phyloP scores from a whole-genome alignment of 306 rosid species.

The Vigna radiata region DNA sequence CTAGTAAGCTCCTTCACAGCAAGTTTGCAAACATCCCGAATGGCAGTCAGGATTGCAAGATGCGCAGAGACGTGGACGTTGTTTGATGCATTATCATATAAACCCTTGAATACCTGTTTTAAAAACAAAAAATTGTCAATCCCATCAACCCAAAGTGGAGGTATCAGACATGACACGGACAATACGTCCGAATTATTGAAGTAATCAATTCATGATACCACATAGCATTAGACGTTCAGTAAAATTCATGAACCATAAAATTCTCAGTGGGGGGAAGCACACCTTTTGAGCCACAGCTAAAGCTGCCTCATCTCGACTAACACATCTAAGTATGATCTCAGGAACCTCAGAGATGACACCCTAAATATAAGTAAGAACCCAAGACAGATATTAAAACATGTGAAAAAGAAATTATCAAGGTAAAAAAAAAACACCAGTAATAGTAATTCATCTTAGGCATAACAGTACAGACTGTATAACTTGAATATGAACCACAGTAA shows the following conservation, averaged over 20 bases:
- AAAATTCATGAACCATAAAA: constrained; percentile 17
- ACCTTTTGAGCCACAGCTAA: constrained; percentile 99
- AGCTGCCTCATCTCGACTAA: constrained; percentile 99
- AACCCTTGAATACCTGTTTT: constrained; percentile 81
- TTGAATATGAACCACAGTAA: constrained; percentile 11
- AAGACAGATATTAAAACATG: constrained; percentile 28
- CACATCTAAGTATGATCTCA: constrained; percentile 86
- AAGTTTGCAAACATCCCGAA: constrained; percentile 99
- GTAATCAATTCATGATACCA: constrained; percentile 25
- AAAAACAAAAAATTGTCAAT: constrained; percentile 19
- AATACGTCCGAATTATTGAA: constrained; percentile 11
- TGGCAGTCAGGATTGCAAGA: constrained; percentile 86
- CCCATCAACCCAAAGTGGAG: constrained; percentile 33
- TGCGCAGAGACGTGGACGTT: constrained; percentile 74
- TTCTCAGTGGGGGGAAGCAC: constrained; percentile 2
- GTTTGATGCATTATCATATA: constrained; percentile 84
- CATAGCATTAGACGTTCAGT: background rate
- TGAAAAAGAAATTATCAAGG: constrained; percentile 2
- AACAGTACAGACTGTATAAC: background rate
- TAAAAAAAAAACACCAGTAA: constrained; percentile 6
- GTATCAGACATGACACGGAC: constrained; percentile 9
- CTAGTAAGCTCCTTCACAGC: constrained; percentile 95
- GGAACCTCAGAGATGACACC: constrained; percentile 90
- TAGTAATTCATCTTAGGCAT: background rate
- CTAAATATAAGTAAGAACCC: constrained; percentile 49